Percentiles rank a stretch among this genome's conserved stretches.
Evolutionary conservation across 306 rosid genomes (phyloP).

Genomic region (Cucurbita ficifolia): DNA sequence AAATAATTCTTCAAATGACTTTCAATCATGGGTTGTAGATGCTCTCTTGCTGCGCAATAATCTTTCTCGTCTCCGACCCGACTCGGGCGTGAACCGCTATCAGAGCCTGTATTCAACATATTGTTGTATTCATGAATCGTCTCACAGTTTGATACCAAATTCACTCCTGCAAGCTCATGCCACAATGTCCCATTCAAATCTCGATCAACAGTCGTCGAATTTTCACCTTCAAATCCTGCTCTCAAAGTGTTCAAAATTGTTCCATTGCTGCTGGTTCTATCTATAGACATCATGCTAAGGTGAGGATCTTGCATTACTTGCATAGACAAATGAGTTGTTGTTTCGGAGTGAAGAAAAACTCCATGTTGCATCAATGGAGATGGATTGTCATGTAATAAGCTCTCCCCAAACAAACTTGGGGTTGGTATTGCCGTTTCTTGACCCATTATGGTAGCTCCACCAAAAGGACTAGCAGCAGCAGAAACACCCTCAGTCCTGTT

Average conservation of each 20-base stretch:
- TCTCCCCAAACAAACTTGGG: slow-evolving; percentile 52
- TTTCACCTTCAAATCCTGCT: slow-evolving; percentile 32
- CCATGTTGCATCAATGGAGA: slow-evolving; percentile 30
- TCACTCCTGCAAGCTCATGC: slow-evolving; percentile 35
- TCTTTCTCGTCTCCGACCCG: slow-evolving; percentile 26
- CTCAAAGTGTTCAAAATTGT: slow-evolving; percentile 20
- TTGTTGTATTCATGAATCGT: slow-evolving; percentile 35
- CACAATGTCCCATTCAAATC: slow-evolving; percentile 24
- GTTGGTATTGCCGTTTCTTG: slow-evolving; percentile 39
- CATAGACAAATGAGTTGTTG: slow-evolving; percentile 31
- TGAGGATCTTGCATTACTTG: slow-evolving; percentile 36
- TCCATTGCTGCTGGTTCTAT: slow-evolving; percentile 15
- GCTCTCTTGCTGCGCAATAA: slow-evolving; percentile 43
- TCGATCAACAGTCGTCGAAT: slow-evolving; percentile 18
- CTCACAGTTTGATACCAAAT: slow-evolving; percentile 23
- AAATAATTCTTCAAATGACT: slow-evolving; percentile 40
- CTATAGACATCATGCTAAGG: slow-evolving; percentile 11
- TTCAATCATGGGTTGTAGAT: slow-evolving; percentile 42
- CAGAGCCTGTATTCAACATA: slow-evolving; percentile 24
- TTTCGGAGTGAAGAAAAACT: slow-evolving; percentile 22
- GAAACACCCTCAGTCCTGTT: slow-evolving; percentile 36
- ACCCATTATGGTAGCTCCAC: slow-evolving; percentile 21
- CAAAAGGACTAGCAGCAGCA: slow-evolving; percentile 15
- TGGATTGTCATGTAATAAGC: slow-evolving; percentile 30
- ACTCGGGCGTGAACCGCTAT: slow-evolving; percentile 13